Evolutionary conservation across 2,329 filamentous ascomycete species (phyloP).

Genomic region (Neonectria coccinea): DNA sequence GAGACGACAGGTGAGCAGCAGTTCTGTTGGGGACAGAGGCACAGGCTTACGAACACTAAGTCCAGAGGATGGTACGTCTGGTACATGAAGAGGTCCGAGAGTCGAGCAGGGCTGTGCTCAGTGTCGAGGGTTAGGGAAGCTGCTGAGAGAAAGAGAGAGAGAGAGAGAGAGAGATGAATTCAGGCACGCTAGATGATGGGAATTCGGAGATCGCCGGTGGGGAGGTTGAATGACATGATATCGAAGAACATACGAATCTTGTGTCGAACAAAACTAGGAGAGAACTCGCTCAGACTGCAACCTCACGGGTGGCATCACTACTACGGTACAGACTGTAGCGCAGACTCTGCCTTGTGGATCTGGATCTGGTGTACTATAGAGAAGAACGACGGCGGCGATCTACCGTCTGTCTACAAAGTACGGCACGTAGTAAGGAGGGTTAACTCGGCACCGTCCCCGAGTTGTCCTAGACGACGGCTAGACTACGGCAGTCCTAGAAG

Average conservation of each 20-base stretch:
- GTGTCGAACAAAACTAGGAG: background rate
- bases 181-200: constrained; percentile 1
- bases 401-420: background rate
- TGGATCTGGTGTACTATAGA: background rate
- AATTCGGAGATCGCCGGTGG: background rate
- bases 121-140: background rate
- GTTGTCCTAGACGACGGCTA: background rate
- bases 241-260: too few relatives aligned
- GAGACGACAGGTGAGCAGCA: background rate
- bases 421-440: background rate
- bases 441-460: background rate
- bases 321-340: background rate
- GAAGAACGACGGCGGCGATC: background rate
- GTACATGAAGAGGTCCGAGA: constrained; percentile 6
- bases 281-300: background rate
- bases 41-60: constrained; percentile 1
- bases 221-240: background rate
- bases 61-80: constrained; percentile 2
- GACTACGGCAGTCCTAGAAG: background rate
- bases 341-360: background rate
- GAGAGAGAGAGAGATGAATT: background rate
- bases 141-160: background rate
- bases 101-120: background rate
- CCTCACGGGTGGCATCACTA: background rate
- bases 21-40: constrained; percentile 1